These are phyloP conservation scores for Amoebophrya sp. DNA, from an alignment of 169 alveolate species.

Conservation along the genomic window DNA sequence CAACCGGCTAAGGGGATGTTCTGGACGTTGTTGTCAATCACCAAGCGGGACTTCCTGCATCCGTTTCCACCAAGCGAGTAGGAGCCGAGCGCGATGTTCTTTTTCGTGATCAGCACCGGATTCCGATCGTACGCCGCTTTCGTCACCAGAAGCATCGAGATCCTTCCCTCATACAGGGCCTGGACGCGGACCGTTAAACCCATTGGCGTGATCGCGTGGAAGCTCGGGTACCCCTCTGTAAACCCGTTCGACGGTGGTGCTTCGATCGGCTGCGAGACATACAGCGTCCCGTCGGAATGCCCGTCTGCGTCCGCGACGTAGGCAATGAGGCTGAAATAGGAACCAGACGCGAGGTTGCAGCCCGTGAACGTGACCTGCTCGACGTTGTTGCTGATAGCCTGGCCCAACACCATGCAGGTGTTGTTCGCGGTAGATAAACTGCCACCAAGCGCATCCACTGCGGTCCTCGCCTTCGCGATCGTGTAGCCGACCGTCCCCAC, in stretches of 20 bases:
- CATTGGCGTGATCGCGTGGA: not conserved
- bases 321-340: not conserved
- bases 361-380: not conserved
- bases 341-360: not conserved
- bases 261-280: slow-evolving; percentile 5
- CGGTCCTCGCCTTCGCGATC: not conserved
- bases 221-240: not conserved
- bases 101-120: not conserved
- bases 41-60: not conserved
- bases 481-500: not conserved
- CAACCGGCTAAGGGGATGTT: slow-evolving; percentile 27
- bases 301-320: not conserved
- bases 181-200: not conserved
- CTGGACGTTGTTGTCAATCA: not conserved
- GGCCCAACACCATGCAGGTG: not conserved
- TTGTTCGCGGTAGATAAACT: not conserved
- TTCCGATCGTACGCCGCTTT: not conserved
- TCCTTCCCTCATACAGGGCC: not conserved
- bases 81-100: not conserved
- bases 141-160: not conserved
- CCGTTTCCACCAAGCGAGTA: not conserved
- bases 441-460: not conserved
- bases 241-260: not conserved
- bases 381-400: not conserved
- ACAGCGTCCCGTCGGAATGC: not conserved